A percentile compares a stretch with the other conserved stretches of the same genome.
Evolutionary conservation across 1,139 yeast species (phyloP).

Genomic region (Taphrina deformans): DNA sequence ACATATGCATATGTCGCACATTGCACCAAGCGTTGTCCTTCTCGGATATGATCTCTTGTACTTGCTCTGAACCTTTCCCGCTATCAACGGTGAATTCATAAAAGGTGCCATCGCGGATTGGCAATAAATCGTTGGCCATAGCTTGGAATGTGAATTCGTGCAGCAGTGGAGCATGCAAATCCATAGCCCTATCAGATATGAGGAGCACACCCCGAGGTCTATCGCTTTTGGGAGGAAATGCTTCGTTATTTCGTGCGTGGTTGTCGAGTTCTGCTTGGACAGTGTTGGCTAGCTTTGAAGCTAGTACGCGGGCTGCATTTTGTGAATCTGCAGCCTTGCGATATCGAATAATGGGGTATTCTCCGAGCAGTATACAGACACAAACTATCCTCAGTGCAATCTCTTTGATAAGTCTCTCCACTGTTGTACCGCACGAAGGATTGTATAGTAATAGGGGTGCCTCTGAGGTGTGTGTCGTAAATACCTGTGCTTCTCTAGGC

Average conservation of each 20-base stretch:
- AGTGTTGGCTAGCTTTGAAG: constrained; percentile 70
- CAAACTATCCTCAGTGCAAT: constrained; percentile 52
- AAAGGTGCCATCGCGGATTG: constrained; percentile 52
- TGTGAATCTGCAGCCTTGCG: constrained; percentile 55
- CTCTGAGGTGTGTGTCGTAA: constrained; percentile 49
- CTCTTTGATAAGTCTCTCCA: constrained; percentile 57
- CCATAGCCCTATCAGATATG: constrained; percentile 79
- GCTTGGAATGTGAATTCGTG: constrained; percentile 96
- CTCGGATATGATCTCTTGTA: constrained; percentile 56
- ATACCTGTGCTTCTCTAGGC: constrained; percentile 55
- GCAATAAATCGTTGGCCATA: constrained; percentile 72
- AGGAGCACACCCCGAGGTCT: constrained; percentile 66
- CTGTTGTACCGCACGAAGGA: constrained; percentile 61
- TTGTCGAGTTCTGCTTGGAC: constrained; percentile 72
- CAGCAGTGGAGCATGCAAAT: constrained; percentile 75
- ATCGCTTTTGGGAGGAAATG: constrained; percentile 58
- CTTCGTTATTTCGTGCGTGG: constrained; percentile 66
- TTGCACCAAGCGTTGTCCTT: constrained; percentile 74
- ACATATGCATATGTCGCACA: constrained; percentile 72
- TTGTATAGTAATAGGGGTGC: constrained; percentile 77
- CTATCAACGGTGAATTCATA: constrained; percentile 64
- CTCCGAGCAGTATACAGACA: constrained; percentile 54
- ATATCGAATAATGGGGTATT: constrained; percentile 81
- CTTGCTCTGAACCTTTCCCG: constrained; percentile 59
- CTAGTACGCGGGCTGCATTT: constrained; percentile 60